Conservation (phyloP, 2,329 filamentous ascomycete species). For the Trichoderma koningiopsis region DNA sequence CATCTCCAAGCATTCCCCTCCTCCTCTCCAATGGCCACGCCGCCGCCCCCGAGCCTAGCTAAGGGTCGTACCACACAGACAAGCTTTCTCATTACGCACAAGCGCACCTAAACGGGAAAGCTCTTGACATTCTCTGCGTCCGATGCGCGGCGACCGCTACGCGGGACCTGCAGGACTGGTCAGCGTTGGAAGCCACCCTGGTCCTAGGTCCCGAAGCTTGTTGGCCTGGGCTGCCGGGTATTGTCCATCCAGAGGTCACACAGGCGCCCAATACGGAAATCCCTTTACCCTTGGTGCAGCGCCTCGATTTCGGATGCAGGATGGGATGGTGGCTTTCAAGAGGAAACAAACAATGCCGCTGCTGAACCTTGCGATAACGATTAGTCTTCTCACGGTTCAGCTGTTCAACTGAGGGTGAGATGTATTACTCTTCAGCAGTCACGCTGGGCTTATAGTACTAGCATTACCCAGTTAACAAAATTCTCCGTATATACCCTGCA, state of each 20-base stretch:
- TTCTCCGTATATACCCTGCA: conserved; percentile 3
- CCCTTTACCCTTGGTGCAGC: conserved; percentile 30
- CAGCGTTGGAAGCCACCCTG: conserved; percentile 10
- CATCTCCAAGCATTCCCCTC: conserved; percentile 8
- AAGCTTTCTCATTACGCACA: conserved; percentile 17
- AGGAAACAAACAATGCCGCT: not conserved
- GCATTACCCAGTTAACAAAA: not conserved
- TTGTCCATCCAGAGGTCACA: conserved; percentile 32
- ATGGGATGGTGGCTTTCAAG: not conserved
- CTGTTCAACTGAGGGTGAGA: not conserved
- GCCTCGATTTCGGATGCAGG: conserved; percentile 9
- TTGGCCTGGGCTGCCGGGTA: conserved; percentile 18
- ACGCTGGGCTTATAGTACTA: not conserved
- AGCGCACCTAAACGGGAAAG: conserved; percentile 37
- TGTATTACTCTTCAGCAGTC: not conserved
- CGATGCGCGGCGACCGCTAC: conserved; percentile 29
- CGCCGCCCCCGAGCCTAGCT: conserved; percentile 13
- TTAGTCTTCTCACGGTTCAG: not conserved
- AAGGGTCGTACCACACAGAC: conserved; percentile 6
- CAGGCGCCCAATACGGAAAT: conserved; percentile 36
- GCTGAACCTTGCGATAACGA: not conserved
- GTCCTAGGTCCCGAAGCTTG: conserved; percentile 23
- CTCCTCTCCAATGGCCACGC: conserved; percentile 1
- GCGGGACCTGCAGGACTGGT: conserved; percentile 29
- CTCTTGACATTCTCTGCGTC: conserved; percentile 39